Evolutionary conservation across 148 eudicot species (phyloP), one percentile per base, ranked within the genome.

Genomic region (Salicornia ramosissima): DNA sequence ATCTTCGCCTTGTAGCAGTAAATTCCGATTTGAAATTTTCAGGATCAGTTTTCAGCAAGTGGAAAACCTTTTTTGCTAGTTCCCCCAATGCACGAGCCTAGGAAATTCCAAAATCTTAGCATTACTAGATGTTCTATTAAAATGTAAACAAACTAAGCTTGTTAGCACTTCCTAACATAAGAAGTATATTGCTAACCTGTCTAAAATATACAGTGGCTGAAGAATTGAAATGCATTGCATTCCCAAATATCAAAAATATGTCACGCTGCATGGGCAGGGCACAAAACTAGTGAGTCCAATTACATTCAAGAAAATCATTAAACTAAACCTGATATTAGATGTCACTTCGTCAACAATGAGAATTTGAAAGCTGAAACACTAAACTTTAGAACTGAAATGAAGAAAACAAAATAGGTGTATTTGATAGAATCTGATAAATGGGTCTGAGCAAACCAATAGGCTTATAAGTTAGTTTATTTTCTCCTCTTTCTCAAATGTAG

Each of bases 51-150:
- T 80, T 85, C 9, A 92, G 83, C 30, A 72, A 74, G 55, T 83
- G 75, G 29, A 92, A 88, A 51, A 90, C 84, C 77, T 83, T 90
- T 71, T 77, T 86, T 12, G 96, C 91, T 78, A 90, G 55, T 31
- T 88, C 93, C 71, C 85, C 80, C 58, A 90, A 82, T 60, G 81
- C 88, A 69, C 90, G 97, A 70, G 96, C 97, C 97, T 92, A 80
- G 39, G 43, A 68, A 62, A 31, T 39, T 6, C 9, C 51, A 74
- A 40, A 5, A 7, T 18, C 71, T 43, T 14, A 34, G 28, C 64
- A 42, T 33, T 24, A 66, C 56, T 54, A 19, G 6, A 28, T 2
- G 46, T 67, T 58, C 21, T 54, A 30, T 58, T 21, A 5, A 15
- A 19, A 21, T 19, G 55, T 2, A 4, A 51, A 51, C 1, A n/a